Base-by-base conservation (phyloP, 2,329 filamentous ascomycete genomes). In the Stemphylium beticola region DNA sequence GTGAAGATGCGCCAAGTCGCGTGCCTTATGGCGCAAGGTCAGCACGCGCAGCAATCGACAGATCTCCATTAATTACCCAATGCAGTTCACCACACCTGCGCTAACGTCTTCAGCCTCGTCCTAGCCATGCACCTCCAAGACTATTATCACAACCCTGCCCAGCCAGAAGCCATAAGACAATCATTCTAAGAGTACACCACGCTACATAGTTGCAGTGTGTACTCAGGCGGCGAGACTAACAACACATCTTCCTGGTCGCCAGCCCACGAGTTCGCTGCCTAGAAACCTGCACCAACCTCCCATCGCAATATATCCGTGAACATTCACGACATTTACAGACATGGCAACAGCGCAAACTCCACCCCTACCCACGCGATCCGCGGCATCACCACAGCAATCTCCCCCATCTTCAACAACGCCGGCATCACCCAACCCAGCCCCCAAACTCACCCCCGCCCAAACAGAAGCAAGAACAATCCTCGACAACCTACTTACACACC, bases 381-480 rank as follows among this genome's bases (percentile, higher is more conserved):
- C 24, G 10, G 48, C 45, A 38, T 8, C 49, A 44, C 9, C 38
- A 17, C 26, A 22, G 22, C 29, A 33, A 39, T 18, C 24, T 4
- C n/a, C 26, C 34, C 6, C 37, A 38, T n/a, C 32, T 12, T 11
- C 44, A 36, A n/a, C 37, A 39, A 47, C 15, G 40, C 18, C 45
- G 11, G 12, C 52, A 11, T 17, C 26, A 47, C n/a, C 29, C 32
- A 45, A 2, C 8, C 26, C 12, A 37, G 8, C 55, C 0, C 52
- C 15, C 20, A 39, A 55, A 14, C 9, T 46, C 57, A 36, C 34
- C 40, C 36, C 49, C 11, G 48, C 62, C 2, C 67, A 71, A 51
- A 39, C 58, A n/a, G 64, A 73, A 59, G 68, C 68, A 11, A 59
- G 58, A 44, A 32, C 33, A 2, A 64, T 71, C 9, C 60, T 74